Conservation (phyloP, 2,329 filamentous ascomycete genomes). For the Coniella lustricola region DNA sequence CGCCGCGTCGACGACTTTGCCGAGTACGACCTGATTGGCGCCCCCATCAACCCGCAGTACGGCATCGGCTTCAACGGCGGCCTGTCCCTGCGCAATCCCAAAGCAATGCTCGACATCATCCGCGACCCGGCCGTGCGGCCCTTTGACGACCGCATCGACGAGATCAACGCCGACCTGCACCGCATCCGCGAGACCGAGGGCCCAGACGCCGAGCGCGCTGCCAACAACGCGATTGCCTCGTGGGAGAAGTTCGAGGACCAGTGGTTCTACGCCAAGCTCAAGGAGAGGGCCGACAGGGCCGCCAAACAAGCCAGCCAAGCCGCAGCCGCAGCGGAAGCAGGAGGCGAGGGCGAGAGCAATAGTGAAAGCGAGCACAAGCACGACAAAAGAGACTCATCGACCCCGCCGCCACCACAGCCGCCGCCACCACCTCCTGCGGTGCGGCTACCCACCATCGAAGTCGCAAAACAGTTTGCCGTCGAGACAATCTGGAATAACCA, state of each 20-base stretch:
- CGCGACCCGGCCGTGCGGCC: slow-evolving; percentile 9
- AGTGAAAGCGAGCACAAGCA: no score
- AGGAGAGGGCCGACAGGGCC: slow-evolving; percentile 23
- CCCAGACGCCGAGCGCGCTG: background rate
- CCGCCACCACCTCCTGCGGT: no score
- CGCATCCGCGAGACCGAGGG: background rate
- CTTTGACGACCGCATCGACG: slow-evolving; percentile 5
- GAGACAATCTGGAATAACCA: slow-evolving; percentile 20
- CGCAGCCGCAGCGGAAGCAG: no score
- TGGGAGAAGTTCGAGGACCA: slow-evolving; percentile 21
- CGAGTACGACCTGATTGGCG: slow-evolving; percentile 28
- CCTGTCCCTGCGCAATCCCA: slow-evolving; percentile 25
- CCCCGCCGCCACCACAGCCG: no score
- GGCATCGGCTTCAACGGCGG: slow-evolving; percentile 27
- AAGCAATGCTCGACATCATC: slow-evolving; percentile 17
- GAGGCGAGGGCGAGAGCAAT: no score
- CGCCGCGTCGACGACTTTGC: slow-evolving; percentile 29
- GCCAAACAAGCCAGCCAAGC: no score
- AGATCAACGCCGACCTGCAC: background rate
- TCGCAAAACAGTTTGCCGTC: slow-evolving; percentile 21
- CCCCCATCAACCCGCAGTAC: slow-evolving; percentile 21
- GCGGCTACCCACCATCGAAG: slow-evolving; percentile 18
- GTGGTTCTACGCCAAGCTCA: slow-evolving; percentile 24
- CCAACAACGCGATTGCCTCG: background rate
- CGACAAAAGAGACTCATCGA: no score